Conservation (phyloP, 2,329 filamentous ascomycete species). For the Sclerotinia borealis region DNA sequence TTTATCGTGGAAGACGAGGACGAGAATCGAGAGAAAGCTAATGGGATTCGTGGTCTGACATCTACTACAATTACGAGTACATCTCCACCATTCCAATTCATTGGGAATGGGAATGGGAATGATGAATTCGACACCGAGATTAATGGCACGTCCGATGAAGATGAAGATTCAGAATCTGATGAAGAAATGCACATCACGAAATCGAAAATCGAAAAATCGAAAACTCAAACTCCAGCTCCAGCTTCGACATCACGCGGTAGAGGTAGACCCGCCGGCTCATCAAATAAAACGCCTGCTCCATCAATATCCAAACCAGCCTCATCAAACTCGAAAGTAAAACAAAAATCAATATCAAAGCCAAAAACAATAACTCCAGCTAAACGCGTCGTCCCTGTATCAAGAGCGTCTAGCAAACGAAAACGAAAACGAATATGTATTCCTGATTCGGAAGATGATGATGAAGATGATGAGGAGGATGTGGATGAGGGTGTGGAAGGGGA, state of each 20-base stretch:
- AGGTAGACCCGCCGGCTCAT: constrained; percentile 19
- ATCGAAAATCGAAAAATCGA: not conserved
- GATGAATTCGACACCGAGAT: no score
- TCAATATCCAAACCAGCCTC: not conserved
- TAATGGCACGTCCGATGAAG: constrained; percentile 1
- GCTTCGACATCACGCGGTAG: constrained; percentile 16
- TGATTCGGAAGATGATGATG: constrained; percentile 17
- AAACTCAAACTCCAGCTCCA: no score
- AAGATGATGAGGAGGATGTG: not conserved
- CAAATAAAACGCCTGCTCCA: constrained; percentile 14
- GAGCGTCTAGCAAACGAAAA: constrained; percentile 14
- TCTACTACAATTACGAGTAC: constrained; percentile 2
- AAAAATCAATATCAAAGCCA: not conserved
- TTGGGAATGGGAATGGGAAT: constrained; percentile 20
- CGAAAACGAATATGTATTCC: constrained; percentile 16
- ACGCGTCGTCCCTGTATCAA: not conserved
- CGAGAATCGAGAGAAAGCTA: not conserved
- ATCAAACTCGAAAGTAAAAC: constrained; percentile 8
- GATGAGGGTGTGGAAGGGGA: not conserved
- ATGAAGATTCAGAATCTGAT: not conserved
- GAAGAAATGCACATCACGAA: constrained; percentile 17
- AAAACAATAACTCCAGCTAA: constrained; percentile 9
- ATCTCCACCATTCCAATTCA: constrained; percentile 21
- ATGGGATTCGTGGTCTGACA: not conserved
- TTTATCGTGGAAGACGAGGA: constrained; percentile 28